Conservation (phyloP, 768 basidiomycete genomes). For the Russula foetens region DNA sequence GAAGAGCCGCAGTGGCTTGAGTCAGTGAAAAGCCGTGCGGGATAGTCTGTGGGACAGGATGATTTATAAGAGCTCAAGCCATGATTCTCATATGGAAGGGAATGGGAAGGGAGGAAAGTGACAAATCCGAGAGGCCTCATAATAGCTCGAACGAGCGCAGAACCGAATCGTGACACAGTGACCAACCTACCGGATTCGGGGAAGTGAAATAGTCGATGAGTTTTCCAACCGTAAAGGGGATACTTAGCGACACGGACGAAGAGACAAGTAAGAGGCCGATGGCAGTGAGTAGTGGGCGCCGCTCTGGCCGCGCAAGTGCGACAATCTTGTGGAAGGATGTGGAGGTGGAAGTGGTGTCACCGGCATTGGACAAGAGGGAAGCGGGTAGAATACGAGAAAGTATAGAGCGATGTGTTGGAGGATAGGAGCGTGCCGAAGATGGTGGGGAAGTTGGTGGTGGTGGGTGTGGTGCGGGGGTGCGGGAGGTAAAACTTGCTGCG, state of each 20-base stretch:
- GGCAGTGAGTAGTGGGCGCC: conserved; percentile 64
- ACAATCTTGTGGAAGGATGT: conserved; percentile 71
- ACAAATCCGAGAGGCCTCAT: background rate
- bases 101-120: background rate
- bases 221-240: conserved; percentile 89
- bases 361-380: background rate
- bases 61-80: background rate
- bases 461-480: background rate
- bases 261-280: conserved; percentile 80
- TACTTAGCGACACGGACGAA: conserved; percentile 82
- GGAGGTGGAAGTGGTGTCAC: conserved; percentile 34
- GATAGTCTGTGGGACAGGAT: conserved; percentile 30
- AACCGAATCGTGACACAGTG: background rate
- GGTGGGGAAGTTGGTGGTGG: background rate
- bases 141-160: background rate
- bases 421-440: background rate
- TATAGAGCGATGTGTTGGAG: background rate
- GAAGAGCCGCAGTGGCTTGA: conserved; percentile 67
- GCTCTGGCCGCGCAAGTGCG: conserved; percentile 75
- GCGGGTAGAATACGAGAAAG: conserved; percentile 13
- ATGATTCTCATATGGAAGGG: background rate
- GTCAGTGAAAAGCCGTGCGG: conserved; percentile 74
- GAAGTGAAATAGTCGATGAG: conserved; percentile 90
- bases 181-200: conserved; percentile 49
- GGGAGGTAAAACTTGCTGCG: background rate